phyloP scores from a whole-genome alignment of 2,329 filamentous ascomycete species.

The Knoxdaviesia proteae region DNA sequence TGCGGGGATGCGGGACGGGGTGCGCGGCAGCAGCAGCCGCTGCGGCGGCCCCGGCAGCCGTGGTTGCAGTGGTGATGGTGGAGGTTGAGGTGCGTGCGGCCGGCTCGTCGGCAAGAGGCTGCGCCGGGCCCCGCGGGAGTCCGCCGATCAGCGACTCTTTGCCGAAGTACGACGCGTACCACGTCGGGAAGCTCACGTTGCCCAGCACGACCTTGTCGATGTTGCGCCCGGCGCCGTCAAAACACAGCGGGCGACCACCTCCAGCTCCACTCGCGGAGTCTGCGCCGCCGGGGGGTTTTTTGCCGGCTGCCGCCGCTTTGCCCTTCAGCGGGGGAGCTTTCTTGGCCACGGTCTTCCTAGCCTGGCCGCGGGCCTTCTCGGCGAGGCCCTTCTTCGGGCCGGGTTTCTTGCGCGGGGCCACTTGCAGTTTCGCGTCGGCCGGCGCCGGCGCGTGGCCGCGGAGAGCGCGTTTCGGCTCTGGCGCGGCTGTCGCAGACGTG shows the following conservation, averaged over 20 bases:
- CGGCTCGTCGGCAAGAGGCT: too few relatives aligned
- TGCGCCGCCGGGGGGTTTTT: not conserved
- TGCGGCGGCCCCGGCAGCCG: conserved; percentile 4
- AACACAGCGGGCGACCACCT: too few relatives aligned
- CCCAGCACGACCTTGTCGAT: conserved; percentile 76
- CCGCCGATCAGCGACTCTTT: conserved; percentile 43
- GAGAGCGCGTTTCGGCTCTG: too few relatives aligned
- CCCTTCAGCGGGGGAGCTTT: not conserved
- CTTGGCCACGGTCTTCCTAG: too few relatives aligned
- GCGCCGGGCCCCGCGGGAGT: conserved; percentile 10
- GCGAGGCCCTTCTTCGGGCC: too few relatives aligned
- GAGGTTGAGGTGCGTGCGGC: not conserved
- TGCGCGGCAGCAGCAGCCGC: conserved; percentile 13
- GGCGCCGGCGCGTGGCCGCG: too few relatives aligned
- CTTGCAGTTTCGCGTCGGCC: too few relatives aligned
- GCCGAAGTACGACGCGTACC: conserved; percentile 82
- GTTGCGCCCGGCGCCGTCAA: conserved; percentile 38
- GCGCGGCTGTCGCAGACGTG: too few relatives aligned
- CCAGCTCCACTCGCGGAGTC: too few relatives aligned
- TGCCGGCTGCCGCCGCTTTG: not conserved
- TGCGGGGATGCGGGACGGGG: conserved; percentile 8
- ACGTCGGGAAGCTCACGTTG: conserved; percentile 64
- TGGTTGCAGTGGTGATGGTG: conserved; percentile 11
- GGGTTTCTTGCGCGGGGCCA: too few relatives aligned
- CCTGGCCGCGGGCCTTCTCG: too few relatives aligned